Evolutionary conservation across 495 filamentous ascomycete genomes (phyloP), one percentile per base, ranked within the genome.

Genomic region (Penicillium angulare): DNA sequence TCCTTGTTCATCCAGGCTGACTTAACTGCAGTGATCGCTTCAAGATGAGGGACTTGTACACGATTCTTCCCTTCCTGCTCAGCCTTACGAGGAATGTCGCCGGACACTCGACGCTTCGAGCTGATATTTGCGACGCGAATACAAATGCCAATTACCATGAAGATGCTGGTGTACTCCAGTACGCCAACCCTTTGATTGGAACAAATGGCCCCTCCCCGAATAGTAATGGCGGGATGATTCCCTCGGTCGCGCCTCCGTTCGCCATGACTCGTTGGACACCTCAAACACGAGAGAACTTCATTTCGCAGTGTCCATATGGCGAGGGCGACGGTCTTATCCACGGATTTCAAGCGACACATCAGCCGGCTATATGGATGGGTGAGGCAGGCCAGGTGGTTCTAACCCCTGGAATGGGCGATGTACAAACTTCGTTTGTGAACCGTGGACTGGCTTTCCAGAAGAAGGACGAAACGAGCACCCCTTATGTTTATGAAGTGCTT

Each of bases 301-400:
- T 65, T 31, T 63, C 62, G 0, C 62, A 65, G 31, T 56, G 57
- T 7, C 59, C 62, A 1, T 65, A 65, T 18, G 56, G 59, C 1
- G 50, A 60, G 26, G 44, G 59, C 16, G 62, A 65, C 32, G 56
- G 53, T 5, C 52, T 53, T 0, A 54, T 65, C 7, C 62, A 65
- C 42, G 62, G 62, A 0, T 65, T 65, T 36, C 62, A 65, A 9
- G 62, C 62, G 3, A 65, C 62, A 0, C 62, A 65, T 20, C 62
- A 65, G 27, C 62, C 62, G 5, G 62, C 62, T 2, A 65, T 65
- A 7, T 65, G 62, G 62, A 65, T 65, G 62, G 62, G 62, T 0
- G 62, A 65, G 42, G 27, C 62, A 1, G 62, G 62, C 7, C 56
- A 62, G 31, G 49, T 65, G 10, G 59, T 65, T 2, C 5, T 65